phyloP scores from a whole-genome alignment of 345 rosid genomes.

The Salix caprea region DNA sequence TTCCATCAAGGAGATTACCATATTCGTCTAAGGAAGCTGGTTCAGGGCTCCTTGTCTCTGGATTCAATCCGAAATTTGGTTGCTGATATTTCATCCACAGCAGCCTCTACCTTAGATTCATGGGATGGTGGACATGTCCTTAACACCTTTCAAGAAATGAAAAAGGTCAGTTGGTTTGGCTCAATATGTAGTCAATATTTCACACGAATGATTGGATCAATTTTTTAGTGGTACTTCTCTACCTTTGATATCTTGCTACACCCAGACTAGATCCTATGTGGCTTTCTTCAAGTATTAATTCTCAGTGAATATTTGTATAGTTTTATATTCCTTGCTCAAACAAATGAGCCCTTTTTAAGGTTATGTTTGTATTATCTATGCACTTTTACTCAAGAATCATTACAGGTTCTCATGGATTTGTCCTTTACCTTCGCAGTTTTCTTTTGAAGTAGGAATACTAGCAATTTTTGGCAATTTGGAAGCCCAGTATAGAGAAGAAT shows the following conservation, averaged over 20 bases:
- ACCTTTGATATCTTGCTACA: neutral
- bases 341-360: neutral
- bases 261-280: neutral
- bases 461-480: conserved; percentile 71
- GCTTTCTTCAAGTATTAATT: neutral
- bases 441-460: conserved; percentile 77
- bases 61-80: conserved; percentile 53
- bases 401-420: neutral
- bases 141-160: conserved; percentile 78
- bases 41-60: conserved; percentile 58
- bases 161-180: conserved; percentile 48
- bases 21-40: conserved; percentile 56
- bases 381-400: neutral
- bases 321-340: neutral
- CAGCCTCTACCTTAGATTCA: conserved; percentile 43
- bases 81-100: conserved; percentile 46
- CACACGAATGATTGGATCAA: conserved; percentile 2
- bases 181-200: neutral
- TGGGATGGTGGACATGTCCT: conserved; percentile 49
- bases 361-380: neutral
- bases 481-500: conserved; percentile 49
- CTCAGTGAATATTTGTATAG: neutral
- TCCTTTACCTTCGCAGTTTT: conserved; percentile 44
- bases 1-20: conserved; percentile 90
- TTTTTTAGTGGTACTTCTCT: neutral